A percentile compares a stretch with the other conserved stretches of the same genome.
Evolutionary conservation across 2,329 filamentous ascomycete genomes (phyloP).

Genomic region (Pseudogymnoascus sp.): DNA sequence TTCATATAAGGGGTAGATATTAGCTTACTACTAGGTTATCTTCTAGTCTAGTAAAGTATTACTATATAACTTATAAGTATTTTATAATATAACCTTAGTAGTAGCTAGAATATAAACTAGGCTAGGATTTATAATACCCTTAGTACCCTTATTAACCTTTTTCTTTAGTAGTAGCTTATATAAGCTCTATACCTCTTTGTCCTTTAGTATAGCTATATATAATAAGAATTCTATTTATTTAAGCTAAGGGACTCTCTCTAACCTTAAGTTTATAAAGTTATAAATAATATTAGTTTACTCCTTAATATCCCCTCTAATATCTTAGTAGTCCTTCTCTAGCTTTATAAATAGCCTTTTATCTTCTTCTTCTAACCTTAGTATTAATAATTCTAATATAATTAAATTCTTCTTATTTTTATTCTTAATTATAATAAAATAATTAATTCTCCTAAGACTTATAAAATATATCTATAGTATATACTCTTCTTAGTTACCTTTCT

Average conservation of each 20-base stretch:
- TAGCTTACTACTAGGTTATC: conserved; percentile 15
- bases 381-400: background rate
- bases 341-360: conserved; percentile 13
- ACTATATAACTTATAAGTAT: conserved; percentile 13
- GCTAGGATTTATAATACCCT: conserved; percentile 9
- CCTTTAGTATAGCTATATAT: no score
- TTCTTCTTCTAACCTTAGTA: background rate
- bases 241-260: conserved; percentile 14
- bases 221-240: conserved; percentile 11
- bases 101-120: conserved; percentile 12
- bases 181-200: conserved; percentile 13
- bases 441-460: background rate
- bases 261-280: conserved; percentile 12
- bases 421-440: conserved; percentile 9
- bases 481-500: no score
- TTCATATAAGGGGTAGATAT: no score
- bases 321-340: conserved; percentile 11
- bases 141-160: conserved; percentile 6
- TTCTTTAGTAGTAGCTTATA: conserved; percentile 15
- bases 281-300: conserved; percentile 12
- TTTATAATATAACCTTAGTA: conserved; percentile 11
- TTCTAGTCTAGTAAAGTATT: conserved; percentile 13
- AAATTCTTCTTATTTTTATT: background rate
- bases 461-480: conserved; percentile 10
- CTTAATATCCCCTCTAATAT: conserved; percentile 11